Conservation (phyloP, 352 stramenopile genomes). For the Phytophthora crassamura region DNA sequence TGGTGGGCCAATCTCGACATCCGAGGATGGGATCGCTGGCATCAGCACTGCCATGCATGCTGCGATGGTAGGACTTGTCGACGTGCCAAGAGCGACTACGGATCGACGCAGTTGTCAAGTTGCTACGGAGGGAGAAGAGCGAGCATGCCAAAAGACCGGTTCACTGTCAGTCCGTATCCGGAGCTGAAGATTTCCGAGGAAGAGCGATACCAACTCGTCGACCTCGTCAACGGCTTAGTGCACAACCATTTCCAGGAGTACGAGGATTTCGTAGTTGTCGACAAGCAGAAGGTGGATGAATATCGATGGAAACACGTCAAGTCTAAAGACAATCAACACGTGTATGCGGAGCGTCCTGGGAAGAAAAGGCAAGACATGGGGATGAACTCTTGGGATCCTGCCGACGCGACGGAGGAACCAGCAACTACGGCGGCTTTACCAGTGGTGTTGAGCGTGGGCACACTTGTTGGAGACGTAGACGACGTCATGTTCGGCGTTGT, state of each 20-base stretch:
- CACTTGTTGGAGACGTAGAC: slow-evolving; percentile 33
- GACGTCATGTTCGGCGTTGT: slow-evolving; percentile 46
- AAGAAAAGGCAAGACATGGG: background rate
- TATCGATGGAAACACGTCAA: slow-evolving; percentile 28
- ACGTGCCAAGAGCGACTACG: background rate
- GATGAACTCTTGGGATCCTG: slow-evolving; percentile 4
- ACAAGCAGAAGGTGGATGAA: slow-evolving; percentile 26
- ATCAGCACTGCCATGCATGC: too few relatives aligned
- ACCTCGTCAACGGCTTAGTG: slow-evolving; percentile 29
- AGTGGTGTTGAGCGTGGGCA: slow-evolving; percentile 36
- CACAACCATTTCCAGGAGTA: slow-evolving; percentile 41
- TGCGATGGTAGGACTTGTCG: too few relatives aligned
- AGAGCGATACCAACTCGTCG: slow-evolving; percentile 16
- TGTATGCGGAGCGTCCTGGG: slow-evolving; percentile 14
- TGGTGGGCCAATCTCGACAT: background rate
- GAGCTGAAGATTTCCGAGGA: slow-evolving; percentile 20
- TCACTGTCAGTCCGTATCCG: slow-evolving; percentile 25
- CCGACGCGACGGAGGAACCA: background rate
- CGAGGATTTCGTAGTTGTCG: slow-evolving; percentile 33
- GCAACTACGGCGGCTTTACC: slow-evolving; percentile 6
- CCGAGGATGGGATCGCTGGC: background rate
- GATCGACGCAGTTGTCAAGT: slow-evolving; percentile 11
- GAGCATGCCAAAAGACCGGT: slow-evolving; percentile 26
- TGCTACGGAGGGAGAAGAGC: slow-evolving; percentile 4
- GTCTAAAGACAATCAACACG: slow-evolving; percentile 25